Evolutionary conservation across 805 yeast genomes (phyloP), one percentile per base, ranked within the genome.

Genomic region (Blastobotrys attinorum): DNA sequence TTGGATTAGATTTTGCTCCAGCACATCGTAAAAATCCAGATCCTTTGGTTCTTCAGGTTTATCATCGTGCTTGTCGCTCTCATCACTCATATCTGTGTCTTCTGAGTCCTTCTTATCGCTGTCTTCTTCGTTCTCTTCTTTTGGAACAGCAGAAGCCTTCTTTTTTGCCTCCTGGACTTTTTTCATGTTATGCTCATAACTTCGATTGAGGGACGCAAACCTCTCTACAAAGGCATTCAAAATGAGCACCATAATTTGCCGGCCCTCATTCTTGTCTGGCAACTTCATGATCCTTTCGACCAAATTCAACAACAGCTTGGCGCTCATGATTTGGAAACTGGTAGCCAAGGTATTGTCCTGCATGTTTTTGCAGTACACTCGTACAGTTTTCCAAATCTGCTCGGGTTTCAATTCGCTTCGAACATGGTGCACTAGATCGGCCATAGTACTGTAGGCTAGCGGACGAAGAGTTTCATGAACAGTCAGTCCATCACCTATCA

Each of bases 271-370:
- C 52, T 84, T 84, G 42, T 83, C 83, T 33, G 84, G 89, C 53
- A 89, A 63, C 55, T 83, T 83, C 75, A 83, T 73, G 32, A 92
- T 83, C 36, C 95, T 70, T 52, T 94, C 98, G 17, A 92, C 90
- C 54, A 94, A 68, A 61, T 92, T 94, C 49, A 90, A 64, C 25
- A 92, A 64, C 25, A 92, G 68, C 63, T 89, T 90, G 2, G 97
- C 96, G 64, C 96, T 84, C 97, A 92, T 88, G 7, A 89, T 84
- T 61, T 94, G 97, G 31, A 89, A 96, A 4, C 95, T 84, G 48
- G 86, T 72, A 1, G 95, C 92, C 50, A 92, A 65, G 0, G 89
- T 68, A 49, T 77, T 79, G 58, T 94, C 97, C 53, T 83, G 82
- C 49, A 92, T 66, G 52, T 87, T 79, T 22, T 73, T 75, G 56